Conservation (phyloP, 176 grass and related monocot genomes). For the Eremochloa ophiuroides region DNA sequence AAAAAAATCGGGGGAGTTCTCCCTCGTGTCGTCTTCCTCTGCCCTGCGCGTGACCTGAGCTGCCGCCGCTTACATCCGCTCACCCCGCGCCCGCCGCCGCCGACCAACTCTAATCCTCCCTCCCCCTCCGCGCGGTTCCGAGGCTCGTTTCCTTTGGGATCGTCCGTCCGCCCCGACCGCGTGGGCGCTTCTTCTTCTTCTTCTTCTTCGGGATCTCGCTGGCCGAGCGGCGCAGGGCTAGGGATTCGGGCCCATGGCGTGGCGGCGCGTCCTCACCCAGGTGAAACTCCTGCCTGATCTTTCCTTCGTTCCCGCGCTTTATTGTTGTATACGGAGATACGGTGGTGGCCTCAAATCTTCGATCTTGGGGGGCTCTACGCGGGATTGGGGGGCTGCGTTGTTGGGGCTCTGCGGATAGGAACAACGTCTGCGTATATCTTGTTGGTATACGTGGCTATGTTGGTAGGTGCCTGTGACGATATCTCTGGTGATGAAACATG, state of each 20-base stretch:
- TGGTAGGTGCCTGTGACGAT: neutral
- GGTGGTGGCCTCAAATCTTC: neutral
- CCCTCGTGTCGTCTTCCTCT: slow-evolving; percentile 22
- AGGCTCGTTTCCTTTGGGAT: neutral
- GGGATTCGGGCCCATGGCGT: slow-evolving; percentile 32
- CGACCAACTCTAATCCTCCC: neutral
- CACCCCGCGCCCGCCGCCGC: neutral
- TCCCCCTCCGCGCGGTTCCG: neutral
- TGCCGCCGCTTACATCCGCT: neutral
- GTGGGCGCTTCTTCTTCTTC: slow-evolving; percentile 1
- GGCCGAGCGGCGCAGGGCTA: slow-evolving; percentile 13
- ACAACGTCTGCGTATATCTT: neutral
- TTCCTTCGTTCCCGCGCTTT: neutral
- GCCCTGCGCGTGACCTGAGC: slow-evolving; percentile 14
- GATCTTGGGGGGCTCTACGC: slow-evolving; percentile 1
- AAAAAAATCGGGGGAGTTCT: slow-evolving; percentile 11
- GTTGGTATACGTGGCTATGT: neutral
- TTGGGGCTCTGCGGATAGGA: neutral
- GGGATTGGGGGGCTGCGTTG: neutral
- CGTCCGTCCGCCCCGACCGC: neutral
- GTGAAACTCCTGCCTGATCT: neutral
- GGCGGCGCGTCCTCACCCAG: slow-evolving; percentile 46
- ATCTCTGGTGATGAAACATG: neutral
- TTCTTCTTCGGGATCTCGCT: slow-evolving; percentile 36
- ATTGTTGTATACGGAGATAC: neutral